A percentile compares a stretch with the other conserved stretches of the same genome.
Conservation (phyloP, 257 asterid genomes). For the Salvia miltiorrhiza region DNA sequence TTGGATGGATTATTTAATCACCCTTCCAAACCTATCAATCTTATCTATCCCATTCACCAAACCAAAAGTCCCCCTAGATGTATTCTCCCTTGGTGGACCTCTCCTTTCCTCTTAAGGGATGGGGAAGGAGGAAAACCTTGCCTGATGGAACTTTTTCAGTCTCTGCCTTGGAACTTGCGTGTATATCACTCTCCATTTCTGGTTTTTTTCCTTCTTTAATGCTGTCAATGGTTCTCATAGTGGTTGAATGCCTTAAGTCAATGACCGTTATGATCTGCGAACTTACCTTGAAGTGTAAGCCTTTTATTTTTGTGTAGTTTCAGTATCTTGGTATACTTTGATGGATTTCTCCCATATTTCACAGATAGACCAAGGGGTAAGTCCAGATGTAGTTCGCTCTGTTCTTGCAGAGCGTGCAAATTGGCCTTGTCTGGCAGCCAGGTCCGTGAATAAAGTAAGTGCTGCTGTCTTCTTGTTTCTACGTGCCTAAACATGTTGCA, state of each 20-base stretch:
- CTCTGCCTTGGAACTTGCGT: not conserved
- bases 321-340: conserved; percentile 9
- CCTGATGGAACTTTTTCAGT: not conserved
- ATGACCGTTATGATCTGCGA: conserved; percentile 1
- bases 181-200: not conserved
- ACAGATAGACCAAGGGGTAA: conserved; percentile 78
- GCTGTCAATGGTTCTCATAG: not conserved
- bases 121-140: not conserved
- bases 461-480: conserved; percentile 1
- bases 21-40: too few relatives aligned
- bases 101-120: not conserved
- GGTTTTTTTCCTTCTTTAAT: not conserved
- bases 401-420: conserved; percentile 86
- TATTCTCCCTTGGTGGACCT: conserved; percentile 1
- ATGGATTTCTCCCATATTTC: conserved; percentile 28
- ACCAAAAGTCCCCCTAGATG: too few relatives aligned
- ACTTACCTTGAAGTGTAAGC: not conserved
- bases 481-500: conserved; percentile 2
- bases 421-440: conserved; percentile 72
- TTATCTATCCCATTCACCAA: too few relatives aligned
- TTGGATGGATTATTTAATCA: too few relatives aligned
- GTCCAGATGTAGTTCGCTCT: conserved; percentile 89
- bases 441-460: conserved; percentile 68
- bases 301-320: not conserved
- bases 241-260: not conserved